Base-by-base conservation (phyloP, 495 filamentous ascomycete species). In the Lineolata rhizophorae region DNA sequence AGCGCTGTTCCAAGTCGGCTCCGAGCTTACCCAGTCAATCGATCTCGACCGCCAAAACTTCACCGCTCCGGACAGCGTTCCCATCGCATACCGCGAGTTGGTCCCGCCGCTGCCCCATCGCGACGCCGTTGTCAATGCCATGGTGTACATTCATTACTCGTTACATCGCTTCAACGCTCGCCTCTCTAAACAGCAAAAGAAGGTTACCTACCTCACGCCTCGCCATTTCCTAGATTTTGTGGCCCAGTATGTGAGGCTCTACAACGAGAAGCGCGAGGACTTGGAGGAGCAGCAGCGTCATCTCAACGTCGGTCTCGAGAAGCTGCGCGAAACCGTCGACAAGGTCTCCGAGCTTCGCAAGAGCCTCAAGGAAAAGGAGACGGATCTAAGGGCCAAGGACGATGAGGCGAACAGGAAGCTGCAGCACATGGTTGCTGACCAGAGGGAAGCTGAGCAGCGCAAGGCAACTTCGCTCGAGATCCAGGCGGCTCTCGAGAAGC, bases 131-230 rank as follows among this genome's bases (percentile, higher is more conserved):
- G 65, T 94, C 44, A 99, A 99, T 52, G 70, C 83, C 1, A 99
- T 99, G 87, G 90, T 99, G 10, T 91, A 90, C 52, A 83, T 95
- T 29, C 87, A 99, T 48, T 76, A 94, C 54, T 94, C 87, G 5
- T 54, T 99, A 27, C 79, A 82, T 35, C 64, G 64, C 4, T 85
- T 94, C 67, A 99, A 95, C 46, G 55, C 60, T 35, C 87, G 81
- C 39, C 64, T 95, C 27, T 68, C 74, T 30, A 91, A 82, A 45
- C 85, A 94, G 48, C 87, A 94, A 56, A 76, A 74, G 44, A 77
- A 71, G 55, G 63, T 71, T 11, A 94, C 90, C 2, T 95, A 73
- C 55, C 75, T 95, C 33, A 99, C 90, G 16, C 87, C 87, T 18
- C 68, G 87, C 24, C 87, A 99, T 53, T 99, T 93, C 56, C 62